phyloP scores from a whole-genome alignment of 2,329 filamentous ascomycete species.

The Onygena corvina region DNA sequence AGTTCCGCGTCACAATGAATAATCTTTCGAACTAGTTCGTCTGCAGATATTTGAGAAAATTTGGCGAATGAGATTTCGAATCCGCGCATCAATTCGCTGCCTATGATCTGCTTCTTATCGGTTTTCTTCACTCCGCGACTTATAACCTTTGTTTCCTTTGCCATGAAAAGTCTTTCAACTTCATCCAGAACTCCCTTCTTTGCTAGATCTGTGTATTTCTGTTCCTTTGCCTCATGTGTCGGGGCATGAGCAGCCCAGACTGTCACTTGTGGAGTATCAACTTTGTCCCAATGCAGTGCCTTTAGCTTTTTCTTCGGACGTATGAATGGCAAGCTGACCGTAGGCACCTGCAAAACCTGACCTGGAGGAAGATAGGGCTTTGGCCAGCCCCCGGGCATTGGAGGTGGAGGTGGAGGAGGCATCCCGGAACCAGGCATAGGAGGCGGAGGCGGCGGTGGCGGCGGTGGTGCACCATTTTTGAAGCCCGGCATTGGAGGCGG shows the following conservation, averaged over 20 bases:
- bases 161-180: constrained; percentile 93
- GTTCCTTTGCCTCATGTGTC: constrained; percentile 78
- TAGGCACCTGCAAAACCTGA: constrained; percentile 42
- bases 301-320: constrained; percentile 99
- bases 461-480: constrained; percentile 33
- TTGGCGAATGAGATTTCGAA: constrained; percentile 92
- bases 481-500: constrained; percentile 38
- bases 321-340: constrained; percentile 63
- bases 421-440: constrained; percentile 27
- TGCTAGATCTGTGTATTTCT: constrained; percentile 88
- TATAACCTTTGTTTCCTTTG: constrained; percentile 87
- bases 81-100: constrained; percentile 73
- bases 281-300: constrained; percentile 97
- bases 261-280: constrained; percentile 80
- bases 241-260: constrained; percentile 83
- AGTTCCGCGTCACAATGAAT: constrained; percentile 89
- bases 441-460: constrained; percentile 23
- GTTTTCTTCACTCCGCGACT: constrained; percentile 58
- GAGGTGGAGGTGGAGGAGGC: constrained; percentile 37
- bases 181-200: constrained; percentile 93
- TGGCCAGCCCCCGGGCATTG: constrained; percentile 37
- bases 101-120: constrained; percentile 97
- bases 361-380: constrained; percentile 64
- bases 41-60: constrained; percentile 70
- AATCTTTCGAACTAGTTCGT: constrained; percentile 82